Conservation (phyloP, 371 early-diverging fungal species). For the Mortierella sp. region DNA sequence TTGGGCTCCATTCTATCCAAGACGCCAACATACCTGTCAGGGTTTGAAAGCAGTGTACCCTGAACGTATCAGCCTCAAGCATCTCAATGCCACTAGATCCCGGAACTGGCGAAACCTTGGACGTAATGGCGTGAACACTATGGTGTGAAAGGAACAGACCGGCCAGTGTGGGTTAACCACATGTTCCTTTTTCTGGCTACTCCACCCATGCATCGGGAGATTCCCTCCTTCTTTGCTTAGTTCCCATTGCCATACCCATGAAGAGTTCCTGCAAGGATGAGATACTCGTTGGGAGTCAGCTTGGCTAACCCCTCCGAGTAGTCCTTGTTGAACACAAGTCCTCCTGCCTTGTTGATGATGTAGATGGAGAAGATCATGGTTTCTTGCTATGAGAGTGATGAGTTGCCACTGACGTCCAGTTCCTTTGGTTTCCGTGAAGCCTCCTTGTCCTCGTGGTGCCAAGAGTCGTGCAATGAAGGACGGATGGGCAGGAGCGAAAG, state of each 20-base stretch:
- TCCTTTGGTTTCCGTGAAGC: too few relatives aligned
- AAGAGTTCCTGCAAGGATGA: conserved; percentile 97
- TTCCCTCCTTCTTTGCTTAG: too few relatives aligned
- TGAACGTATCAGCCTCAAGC: conserved; percentile 91
- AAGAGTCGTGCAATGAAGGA: too few relatives aligned
- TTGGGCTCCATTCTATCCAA: too few relatives aligned
- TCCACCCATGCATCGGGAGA: too few relatives aligned
- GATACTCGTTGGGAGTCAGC: conserved; percentile 93
- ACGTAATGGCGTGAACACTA: conserved; percentile 96
- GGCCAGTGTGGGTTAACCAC: too few relatives aligned
- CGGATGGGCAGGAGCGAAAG: too few relatives aligned
- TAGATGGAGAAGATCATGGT: conserved; percentile 90
- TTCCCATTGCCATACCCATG: conserved; percentile 75
- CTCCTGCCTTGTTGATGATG: conserved; percentile 97
- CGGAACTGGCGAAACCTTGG: conserved; percentile 89
- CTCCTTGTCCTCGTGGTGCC: too few relatives aligned
- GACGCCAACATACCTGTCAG: conserved; percentile 95
- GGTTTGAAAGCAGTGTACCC: conserved; percentile 92
- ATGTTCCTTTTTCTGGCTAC: too few relatives aligned
- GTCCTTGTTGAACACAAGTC: conserved; percentile 93
- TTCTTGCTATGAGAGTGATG: too few relatives aligned
- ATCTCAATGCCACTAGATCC: conserved; percentile 89
- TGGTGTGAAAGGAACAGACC: not conserved
- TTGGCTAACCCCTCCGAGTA: conserved; percentile 84
- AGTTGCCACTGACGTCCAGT: too few relatives aligned